A percentile compares a stretch with the other conserved stretches of the same genome.
These are phyloP conservation scores for Quercus parvula DNA, from an alignment of 306 rosid species.

Conservation along the genomic window DNA sequence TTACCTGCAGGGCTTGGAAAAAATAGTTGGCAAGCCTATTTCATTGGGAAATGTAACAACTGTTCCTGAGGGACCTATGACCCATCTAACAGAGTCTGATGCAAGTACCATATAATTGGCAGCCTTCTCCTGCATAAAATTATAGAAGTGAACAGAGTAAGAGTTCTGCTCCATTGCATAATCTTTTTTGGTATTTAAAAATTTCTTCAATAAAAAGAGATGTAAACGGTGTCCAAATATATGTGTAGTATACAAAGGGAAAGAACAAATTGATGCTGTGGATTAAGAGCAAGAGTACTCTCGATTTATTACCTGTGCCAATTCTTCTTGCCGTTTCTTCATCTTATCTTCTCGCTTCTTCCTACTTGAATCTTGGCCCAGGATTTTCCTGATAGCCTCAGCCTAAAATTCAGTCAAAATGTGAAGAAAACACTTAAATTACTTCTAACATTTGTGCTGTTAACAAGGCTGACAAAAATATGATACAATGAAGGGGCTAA, in stretches of 20 bases:
- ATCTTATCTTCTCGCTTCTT: conserved; percentile 55
- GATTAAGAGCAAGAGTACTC: not conserved
- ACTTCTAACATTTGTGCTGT: not conserved
- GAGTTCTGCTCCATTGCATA: not conserved
- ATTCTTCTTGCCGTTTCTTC: conserved; percentile 41
- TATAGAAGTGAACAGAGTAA: not conserved
- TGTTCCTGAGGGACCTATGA: conserved; percentile 44
- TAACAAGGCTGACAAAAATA: not conserved
- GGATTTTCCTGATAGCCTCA: conserved; percentile 61
- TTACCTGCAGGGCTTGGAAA: conserved; percentile 46
- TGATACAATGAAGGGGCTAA: conserved; percentile 5
- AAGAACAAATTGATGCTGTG: not conserved
- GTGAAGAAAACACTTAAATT: not conserved
- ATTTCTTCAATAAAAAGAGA: not conserved
- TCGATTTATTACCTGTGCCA: conserved; percentile 25
- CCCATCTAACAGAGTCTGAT: conserved; percentile 49
- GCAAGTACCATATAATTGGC: conserved; percentile 30
- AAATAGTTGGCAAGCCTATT: conserved; percentile 53
- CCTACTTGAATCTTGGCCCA: conserved; percentile 59
- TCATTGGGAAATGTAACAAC: conserved; percentile 51
- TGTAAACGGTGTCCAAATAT: not conserved
- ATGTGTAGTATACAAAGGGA: not conserved
- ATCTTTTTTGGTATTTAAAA: not conserved
- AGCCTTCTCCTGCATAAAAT: conserved; percentile 39
- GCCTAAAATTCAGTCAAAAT: conserved; percentile 32